Conservation (phyloP, 768 basidiomycete species). For the Leccinum broughii region DNA sequence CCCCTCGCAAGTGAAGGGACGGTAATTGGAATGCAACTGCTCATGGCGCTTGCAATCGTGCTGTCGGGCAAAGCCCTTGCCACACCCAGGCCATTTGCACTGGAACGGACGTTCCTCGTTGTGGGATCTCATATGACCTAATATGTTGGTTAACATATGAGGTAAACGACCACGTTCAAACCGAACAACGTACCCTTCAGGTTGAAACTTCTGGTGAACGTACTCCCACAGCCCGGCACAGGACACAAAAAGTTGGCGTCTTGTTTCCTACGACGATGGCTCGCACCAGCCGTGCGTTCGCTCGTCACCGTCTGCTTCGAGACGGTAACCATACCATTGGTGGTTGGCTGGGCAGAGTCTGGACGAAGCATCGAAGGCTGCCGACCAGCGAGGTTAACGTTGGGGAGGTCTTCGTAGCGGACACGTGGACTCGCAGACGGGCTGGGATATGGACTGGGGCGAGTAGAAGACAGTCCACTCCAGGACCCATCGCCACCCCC, state of each 20-base stretch:
- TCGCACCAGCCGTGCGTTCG: constrained; percentile 84
- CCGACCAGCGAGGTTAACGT: constrained; percentile 26
- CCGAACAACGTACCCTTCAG: constrained; percentile 63
- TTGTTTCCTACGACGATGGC: constrained; percentile 81
- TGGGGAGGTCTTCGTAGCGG: constrained; percentile 51
- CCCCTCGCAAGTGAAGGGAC: constrained; percentile 91
- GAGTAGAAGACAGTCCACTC: constrained; percentile 38
- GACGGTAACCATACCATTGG: constrained; percentile 25
- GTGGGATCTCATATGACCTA: constrained; percentile 92
- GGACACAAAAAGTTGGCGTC: constrained; percentile 86
- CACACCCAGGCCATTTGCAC: constrained; percentile 93
- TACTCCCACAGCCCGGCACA: constrained; percentile 80
- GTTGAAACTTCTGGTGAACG: constrained; percentile 92
- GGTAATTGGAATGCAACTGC: constrained; percentile 88
- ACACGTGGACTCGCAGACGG: constrained; percentile 65
- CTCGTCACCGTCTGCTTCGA: constrained; percentile 89
- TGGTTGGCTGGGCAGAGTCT: constrained; percentile 11
- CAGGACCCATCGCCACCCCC: constrained; percentile 31
- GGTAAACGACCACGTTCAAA: constrained; percentile 9
- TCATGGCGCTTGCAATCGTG: constrained; percentile 98
- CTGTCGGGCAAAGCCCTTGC: constrained; percentile 90
- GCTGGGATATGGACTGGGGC: constrained; percentile 65
- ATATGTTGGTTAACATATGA: constrained; percentile 14
- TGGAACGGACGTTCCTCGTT: constrained; percentile 94
- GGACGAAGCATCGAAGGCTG: constrained; percentile 27